Conservation (phyloP, 805 yeast genomes). For the Candida parachauliodes region DNA sequence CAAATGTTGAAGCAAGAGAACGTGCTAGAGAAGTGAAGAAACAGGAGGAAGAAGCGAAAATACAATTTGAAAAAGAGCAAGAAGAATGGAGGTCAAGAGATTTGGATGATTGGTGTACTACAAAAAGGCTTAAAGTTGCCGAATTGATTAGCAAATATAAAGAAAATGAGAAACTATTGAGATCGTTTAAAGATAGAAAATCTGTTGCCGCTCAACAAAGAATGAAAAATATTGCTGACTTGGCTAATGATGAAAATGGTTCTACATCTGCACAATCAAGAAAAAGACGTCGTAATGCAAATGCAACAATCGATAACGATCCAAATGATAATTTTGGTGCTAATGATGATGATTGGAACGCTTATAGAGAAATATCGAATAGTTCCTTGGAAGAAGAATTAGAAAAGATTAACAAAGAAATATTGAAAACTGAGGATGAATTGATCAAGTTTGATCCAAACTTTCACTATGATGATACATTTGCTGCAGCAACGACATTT, state of each 20-base stretch:
- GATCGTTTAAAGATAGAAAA: slow-evolving; percentile 81
- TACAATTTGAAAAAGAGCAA: slow-evolving; percentile 63
- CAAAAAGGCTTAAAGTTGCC: slow-evolving; percentile 60
- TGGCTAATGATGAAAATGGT: slow-evolving; percentile 68
- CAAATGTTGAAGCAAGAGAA: slow-evolving; percentile 84
- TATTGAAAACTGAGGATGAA: slow-evolving; percentile 65
- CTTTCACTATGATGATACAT: slow-evolving; percentile 81
- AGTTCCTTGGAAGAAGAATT: slow-evolving; percentile 76
- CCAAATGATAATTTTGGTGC: slow-evolving; percentile 95
- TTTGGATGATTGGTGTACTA: slow-evolving; percentile 73
- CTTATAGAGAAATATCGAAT: slow-evolving; percentile 77
- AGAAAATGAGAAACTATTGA: slow-evolving; percentile 66
- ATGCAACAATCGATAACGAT: slow-evolving; percentile 78
- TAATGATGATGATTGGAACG: slow-evolving; percentile 92
- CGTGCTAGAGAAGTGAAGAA: slow-evolving; percentile 77
- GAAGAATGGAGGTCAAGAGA: slow-evolving; percentile 74
- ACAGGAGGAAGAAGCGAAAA: slow-evolving; percentile 55
- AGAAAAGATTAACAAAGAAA: slow-evolving; percentile 64
- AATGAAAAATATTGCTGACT: slow-evolving; percentile 84
- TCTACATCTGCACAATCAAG: slow-evolving; percentile 46
- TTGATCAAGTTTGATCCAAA: slow-evolving; percentile 79
- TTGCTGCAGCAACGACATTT: slow-evolving; percentile 61
- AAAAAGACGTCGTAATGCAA: slow-evolving; percentile 42
- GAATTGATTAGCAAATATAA: slow-evolving; percentile 57
- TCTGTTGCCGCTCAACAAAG: slow-evolving; percentile 89